A percentile compares a stretch with the other conserved stretches of the same genome.
Conservation (phyloP, 768 basidiomycete genomes). For the Chalciporus pseudorubinellus region DNA sequence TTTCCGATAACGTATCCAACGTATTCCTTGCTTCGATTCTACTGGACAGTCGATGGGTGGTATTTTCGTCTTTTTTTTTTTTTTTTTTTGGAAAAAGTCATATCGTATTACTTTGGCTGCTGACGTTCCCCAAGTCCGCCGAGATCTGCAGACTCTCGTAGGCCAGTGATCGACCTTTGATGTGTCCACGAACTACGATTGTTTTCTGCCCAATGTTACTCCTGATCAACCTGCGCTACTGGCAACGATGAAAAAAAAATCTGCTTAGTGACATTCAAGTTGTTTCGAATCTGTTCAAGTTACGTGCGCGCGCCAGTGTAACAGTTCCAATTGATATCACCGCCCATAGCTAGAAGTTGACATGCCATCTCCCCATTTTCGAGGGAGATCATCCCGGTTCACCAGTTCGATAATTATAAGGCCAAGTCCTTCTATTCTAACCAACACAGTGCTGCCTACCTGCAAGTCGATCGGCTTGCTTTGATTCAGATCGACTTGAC, state of each 20-base stretch:
- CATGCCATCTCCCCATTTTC: too few species aligned
- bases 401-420: too few species aligned
- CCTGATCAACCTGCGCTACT: background rate
- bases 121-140: background rate
- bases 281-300: too few species aligned
- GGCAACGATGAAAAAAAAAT: too few species aligned
- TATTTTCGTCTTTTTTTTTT: slow-evolving; percentile 3
- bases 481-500: too few species aligned
- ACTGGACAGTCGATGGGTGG: slow-evolving; percentile 5
- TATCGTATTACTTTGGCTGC: background rate
- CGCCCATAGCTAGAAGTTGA: background rate
- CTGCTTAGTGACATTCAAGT: too few species aligned
- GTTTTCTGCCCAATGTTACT: background rate
- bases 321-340: background rate
- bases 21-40: slow-evolving; percentile 3
- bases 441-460: too few species aligned
- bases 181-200: background rate
- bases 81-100: background rate
- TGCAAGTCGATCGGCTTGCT: too few species aligned
- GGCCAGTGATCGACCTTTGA: background rate
- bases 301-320: too few species aligned
- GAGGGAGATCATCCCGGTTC: too few species aligned
- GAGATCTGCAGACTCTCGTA: background rate
- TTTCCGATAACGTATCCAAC: slow-evolving; percentile 8
- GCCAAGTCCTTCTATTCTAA: too few species aligned